A percentile compares a stretch with the other conserved stretches of the same genome.
phyloP scores from a whole-genome alignment of 179 eudicot species.

The Silene vulgaris region DNA sequence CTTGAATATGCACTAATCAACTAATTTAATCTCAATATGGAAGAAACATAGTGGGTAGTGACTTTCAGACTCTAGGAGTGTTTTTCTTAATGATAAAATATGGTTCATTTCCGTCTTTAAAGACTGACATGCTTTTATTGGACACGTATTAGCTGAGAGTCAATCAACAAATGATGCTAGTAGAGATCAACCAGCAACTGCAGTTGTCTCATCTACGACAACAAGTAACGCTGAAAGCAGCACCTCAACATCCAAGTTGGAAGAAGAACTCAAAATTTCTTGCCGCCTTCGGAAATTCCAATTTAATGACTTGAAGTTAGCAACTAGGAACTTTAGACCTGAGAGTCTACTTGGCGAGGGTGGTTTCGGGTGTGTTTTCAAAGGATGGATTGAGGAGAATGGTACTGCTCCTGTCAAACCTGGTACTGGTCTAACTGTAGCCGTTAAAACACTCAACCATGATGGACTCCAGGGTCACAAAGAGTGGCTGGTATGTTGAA shows the following conservation, averaged over 20 bases:
- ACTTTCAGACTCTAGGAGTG: background rate
- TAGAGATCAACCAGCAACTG: constrained; percentile 59
- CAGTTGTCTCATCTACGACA: constrained; percentile 51
- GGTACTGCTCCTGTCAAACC: constrained; percentile 92
- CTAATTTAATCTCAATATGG: background rate
- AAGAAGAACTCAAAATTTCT: constrained; percentile 78
- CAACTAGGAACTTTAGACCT: constrained; percentile 86
- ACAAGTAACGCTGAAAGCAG: constrained; percentile 78
- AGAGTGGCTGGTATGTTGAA: constrained; percentile 89
- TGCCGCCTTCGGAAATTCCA: constrained; percentile 68
- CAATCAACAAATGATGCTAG: constrained; percentile 52
- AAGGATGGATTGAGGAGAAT: constrained; percentile 97
- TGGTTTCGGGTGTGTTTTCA: constrained; percentile 89
- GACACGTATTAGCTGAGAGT: constrained; percentile 43
- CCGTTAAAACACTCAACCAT: constrained; percentile 88
- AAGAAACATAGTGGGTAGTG: too few relatives aligned
- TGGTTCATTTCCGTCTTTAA: background rate
- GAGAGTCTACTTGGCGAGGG: constrained; percentile 92
- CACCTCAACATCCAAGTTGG: constrained; percentile 72
- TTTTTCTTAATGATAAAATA: background rate
- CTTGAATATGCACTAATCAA: background rate
- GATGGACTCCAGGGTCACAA: constrained; percentile 97
- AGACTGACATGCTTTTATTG: constrained; percentile 1
- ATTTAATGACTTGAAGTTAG: constrained; percentile 72
- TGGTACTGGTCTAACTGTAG: constrained; percentile 91